Evolutionary conservation across 2,329 filamentous ascomycete species (phyloP), one percentile per base, ranked within the genome.

Genomic region (Phialemoniopsis sp.): DNA sequence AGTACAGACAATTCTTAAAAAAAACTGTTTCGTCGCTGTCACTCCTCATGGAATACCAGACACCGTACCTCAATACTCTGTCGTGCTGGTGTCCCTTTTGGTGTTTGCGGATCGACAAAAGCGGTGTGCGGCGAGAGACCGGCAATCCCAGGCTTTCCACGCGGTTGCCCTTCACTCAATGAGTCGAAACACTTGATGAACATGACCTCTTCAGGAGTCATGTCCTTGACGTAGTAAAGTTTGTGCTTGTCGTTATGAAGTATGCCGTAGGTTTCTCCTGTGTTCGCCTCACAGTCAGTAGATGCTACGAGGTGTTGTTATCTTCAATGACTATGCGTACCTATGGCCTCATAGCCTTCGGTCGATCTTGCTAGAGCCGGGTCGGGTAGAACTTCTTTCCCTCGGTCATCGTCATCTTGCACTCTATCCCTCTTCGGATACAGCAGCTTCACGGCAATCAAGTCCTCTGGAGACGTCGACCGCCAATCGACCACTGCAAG

Each of bases 161-260:
- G 47, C 4, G 54, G 54, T 43, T 53, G 52, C 3, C 58, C 57
- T 37, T 65, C 55, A 32, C 62, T 63, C 48, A 62, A 58, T 4
- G 68, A 73, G 50, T 77, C 73, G 46, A 75, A 76, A 50, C 73
- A 77, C 66, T 77, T 72, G 46, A 72, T 61, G 30, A 72, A 56
- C 47, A 72, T 49, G 8, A 56, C 65, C 55, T 72, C 66, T n/a
- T 69, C 67, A 5, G 67, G 67, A 34, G 69, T 77, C 81, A 85
- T 85, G 50, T 84, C 80, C 59, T 82, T 83, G 54, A 76, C 64
- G 48, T 85, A 86, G 50, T 74, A 84, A 50, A 82, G 82, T 48
- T 67, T 66, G 54, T 86, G 82, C 13, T 56, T 57, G 8, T 76
- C 70, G 46, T 64, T 83, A 4, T 78, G 69, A 34, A 68, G 63